These are phyloP conservation scores for Diaporthe eres DNA, from an alignment of 2,329 filamentous ascomycete species.

Conservation along the genomic window DNA sequence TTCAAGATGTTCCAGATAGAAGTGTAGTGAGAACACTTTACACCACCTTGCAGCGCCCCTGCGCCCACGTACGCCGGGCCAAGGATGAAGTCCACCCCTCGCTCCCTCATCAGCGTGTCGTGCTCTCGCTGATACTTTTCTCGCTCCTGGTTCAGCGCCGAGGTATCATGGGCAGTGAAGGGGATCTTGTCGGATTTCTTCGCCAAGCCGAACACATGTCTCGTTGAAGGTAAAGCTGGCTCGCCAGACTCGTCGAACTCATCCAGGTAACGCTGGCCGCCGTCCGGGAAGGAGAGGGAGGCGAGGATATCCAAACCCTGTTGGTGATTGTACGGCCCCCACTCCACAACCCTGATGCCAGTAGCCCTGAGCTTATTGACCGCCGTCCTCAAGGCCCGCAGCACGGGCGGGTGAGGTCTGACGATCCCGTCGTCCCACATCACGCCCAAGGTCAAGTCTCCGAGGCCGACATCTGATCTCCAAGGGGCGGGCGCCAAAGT, in stretches of 20 bases:
- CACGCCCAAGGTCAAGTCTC: constrained; percentile 34
- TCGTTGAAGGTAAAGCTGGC: constrained; percentile 41
- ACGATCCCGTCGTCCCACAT: constrained; percentile 40
- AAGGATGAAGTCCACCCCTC: constrained; percentile 41
- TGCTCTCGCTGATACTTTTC: constrained; percentile 40
- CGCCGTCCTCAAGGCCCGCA: constrained; percentile 32
- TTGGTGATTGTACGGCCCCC: constrained; percentile 40
- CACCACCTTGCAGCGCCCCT: constrained; percentile 38
- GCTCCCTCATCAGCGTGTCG: constrained; percentile 38
- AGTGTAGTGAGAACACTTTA: constrained; percentile 44
- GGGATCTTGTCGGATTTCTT: constrained; percentile 25
- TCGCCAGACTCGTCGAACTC: constrained; percentile 40
- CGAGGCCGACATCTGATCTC: constrained; percentile 8
- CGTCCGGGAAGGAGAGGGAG: constrained; percentile 32
- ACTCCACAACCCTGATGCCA: constrained; percentile 41
- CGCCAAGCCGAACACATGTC: constrained; percentile 40
- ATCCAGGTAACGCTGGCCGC: constrained; percentile 30
- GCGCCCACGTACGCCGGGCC: constrained; percentile 39
- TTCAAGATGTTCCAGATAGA: constrained; percentile 46
- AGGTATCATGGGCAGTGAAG: constrained; percentile 36
- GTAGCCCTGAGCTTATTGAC: constrained; percentile 32
- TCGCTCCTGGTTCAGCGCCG: constrained; percentile 30
- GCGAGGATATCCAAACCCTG: constrained; percentile 37
- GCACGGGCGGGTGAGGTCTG: constrained; percentile 40
- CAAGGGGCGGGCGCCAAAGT: constrained; percentile 33